Percentiles rank a stretch among this genome's conserved stretches.
phyloP scores from a whole-genome alignment of 805 yeast genomes.

The Metschnikowia anglica region DNA sequence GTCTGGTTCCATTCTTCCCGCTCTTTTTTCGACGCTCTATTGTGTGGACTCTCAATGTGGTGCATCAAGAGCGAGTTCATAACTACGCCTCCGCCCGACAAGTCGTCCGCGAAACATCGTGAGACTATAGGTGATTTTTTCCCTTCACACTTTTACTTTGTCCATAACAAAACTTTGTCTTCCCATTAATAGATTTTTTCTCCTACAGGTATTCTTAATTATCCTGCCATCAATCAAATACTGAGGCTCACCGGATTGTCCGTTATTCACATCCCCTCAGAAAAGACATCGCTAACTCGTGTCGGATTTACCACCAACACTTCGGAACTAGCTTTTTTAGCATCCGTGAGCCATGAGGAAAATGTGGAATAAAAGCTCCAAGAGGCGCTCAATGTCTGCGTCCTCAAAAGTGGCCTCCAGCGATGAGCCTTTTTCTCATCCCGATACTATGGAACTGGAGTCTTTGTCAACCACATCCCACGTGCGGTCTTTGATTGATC shows the following conservation, averaged over 20 bases:
- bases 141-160: not conserved
- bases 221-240: not conserved
- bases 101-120: slow-evolving; percentile 7
- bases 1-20: slow-evolving; percentile 1
- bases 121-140: not conserved
- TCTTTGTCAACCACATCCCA: slow-evolving; percentile 9
- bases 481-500: slow-evolving; percentile 23
- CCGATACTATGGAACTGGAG: slow-evolving; percentile 9
- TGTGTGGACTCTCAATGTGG: slow-evolving; percentile 10
- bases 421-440: slow-evolving; percentile 2
- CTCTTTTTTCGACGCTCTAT: slow-evolving; percentile 2
- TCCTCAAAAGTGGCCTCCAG: slow-evolving; percentile 8
- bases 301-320: not conserved
- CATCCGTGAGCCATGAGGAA: slow-evolving; percentile 14
- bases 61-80: slow-evolving; percentile 8
- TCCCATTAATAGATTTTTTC: not conserved
- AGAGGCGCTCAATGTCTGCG: slow-evolving; percentile 18
- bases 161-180: not conserved
- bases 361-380: slow-evolving; percentile 21
- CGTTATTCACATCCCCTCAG: not conserved
- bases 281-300: slow-evolving; percentile 3
- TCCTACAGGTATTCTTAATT: not conserved
- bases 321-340: not conserved
- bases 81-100: slow-evolving; percentile 9
- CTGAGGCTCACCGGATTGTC: not conserved